Evolutionary conservation across 1,139 yeast species (phyloP), one percentile per base, ranked within the genome.

Genomic region (Geotrichum australiense): DNA sequence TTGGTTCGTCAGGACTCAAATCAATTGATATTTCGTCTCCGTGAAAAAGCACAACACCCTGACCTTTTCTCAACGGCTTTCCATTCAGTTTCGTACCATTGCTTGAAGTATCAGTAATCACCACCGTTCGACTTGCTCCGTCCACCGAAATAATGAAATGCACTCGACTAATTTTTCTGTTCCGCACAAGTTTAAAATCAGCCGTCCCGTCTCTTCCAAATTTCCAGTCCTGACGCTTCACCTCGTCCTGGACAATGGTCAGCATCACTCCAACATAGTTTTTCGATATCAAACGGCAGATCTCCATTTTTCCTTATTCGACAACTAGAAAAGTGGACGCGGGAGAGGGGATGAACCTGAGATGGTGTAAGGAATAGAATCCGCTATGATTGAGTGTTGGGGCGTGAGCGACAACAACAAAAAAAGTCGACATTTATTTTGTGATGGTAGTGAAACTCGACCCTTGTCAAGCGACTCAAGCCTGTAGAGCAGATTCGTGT

Each of bases 21-120:
- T 96, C 97, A 0, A 89, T 83, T 0, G 91, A 74, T 28, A 91
- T 79, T 57, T 86, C 95, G 58, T 91, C 98, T 3, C 97, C 97
- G 55, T 86, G 96, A 33, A 80, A 80, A 33, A 91, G 63, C 53
- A 89, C 76, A 59, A 85, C 86, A 52, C 86, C 84, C 39, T 82
- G 76, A 11, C 82, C 82, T 56, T 81, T 84, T 19, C 80, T 85
- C 18, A 89, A 63, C 39, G 87, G 70, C 35, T 71, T 71, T 22
- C 79, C 78, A 63, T 91, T 91, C 39, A 89, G 65, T 67, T 76
- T 82, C 0, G 98, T 91, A 3, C 98, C 98, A 62, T 91, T 91
- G 2, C 97, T 89, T 5, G 66, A 61, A 4, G 50, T 46, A 42
- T 62, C 66, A 32, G 48, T 51, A 15, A 58, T 45, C 21, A 58